phyloP scores from a whole-genome alignment of 306 rosid species.

The Rosa chinensis region DNA sequence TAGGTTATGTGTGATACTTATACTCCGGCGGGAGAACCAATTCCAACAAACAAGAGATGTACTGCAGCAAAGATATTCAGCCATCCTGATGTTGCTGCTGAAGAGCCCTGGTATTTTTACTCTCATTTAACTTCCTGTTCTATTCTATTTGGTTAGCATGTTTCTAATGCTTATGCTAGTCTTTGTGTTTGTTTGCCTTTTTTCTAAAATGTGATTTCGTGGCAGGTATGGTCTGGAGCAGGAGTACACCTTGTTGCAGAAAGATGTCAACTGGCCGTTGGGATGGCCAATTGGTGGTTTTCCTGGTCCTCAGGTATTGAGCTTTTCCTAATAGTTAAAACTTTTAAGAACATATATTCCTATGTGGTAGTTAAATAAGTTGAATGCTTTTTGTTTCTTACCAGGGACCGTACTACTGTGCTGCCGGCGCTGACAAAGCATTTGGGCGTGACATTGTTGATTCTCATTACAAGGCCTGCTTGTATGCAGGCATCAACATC shows the following conservation, averaged over 20 bases:
- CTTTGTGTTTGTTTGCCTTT: neutral
- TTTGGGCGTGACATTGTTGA: conserved; percentile 87
- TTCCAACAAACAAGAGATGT: conserved; percentile 68
- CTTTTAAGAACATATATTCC: neutral
- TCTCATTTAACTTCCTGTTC: neutral
- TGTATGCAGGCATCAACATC: conserved; percentile 82
- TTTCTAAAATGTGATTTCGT: neutral
- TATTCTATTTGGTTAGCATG: neutral
- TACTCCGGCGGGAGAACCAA: conserved; percentile 65
- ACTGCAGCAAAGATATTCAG: conserved; percentile 66
- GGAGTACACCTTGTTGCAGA: conserved; percentile 91
- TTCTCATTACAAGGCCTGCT: conserved; percentile 85
- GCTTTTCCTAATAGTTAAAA: neutral
- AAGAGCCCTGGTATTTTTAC: conserved; percentile 54
- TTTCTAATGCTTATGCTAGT: neutral
- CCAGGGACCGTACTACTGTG: conserved; percentile 94
- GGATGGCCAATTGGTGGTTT: conserved; percentile 93
- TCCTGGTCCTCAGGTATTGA: conserved; percentile 81
- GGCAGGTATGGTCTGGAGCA: conserved; percentile 90
- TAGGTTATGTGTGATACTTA: conserved; percentile 75
- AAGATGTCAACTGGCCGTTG: conserved; percentile 71
- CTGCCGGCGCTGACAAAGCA: conserved; percentile 78
- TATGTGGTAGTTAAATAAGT: neutral
- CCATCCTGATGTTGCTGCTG: conserved; percentile 61
- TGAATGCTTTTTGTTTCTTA: neutral